Evolutionary conservation across 495 filamentous ascomycete genomes (phyloP), one percentile per base, ranked within the genome.

Genomic region (Tuber aestivum): DNA sequence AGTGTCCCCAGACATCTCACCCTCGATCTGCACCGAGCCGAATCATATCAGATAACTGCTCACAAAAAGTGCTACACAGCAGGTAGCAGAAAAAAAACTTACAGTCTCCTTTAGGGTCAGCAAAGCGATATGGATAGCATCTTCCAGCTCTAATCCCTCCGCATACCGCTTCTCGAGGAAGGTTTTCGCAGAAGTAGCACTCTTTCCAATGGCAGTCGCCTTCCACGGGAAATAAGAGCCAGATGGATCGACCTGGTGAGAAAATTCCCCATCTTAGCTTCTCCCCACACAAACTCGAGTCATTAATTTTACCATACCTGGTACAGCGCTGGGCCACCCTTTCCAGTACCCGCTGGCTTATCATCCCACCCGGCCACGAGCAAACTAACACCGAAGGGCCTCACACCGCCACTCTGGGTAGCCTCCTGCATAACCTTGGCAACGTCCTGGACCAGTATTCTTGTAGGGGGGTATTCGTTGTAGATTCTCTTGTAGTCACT

Each of bases 211-310:
- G 68, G 95, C 95, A 77, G 96, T 99, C 72, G 95, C 95, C 87
- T 99, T 98, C 95, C 95, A 99, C 37, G 95, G 95, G 85, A 97
- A 99, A 83, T 99, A 97, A 83, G 91, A 94, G 70, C 95, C 95
- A 76, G 92, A 94, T 16, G 95, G 95, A 86, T 99, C 95, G 74
- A 99, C 95, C 80, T 82, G 61, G 41, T 42, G 10, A 45, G 56
- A 7, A 41, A 71, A 32, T 65, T 21, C 41, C 40, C 14, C 27
- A 9, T 9, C 70, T 80, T 44, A 80, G 70, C 45, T 71, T 72
- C 27, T 20, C 27, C 6, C 45, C 23, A 9, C 20, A 41, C n/a
- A 38, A 35, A 20, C 42, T 9, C 32, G 50, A n/a, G 20, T 35
- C 1, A 10, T 41, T 23, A 41, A 44, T 38, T 45, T 35, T 61